Evolutionary conservation across 2,329 filamentous ascomycete genomes (phyloP).

Genomic region (Alternaria tenuissima): DNA sequence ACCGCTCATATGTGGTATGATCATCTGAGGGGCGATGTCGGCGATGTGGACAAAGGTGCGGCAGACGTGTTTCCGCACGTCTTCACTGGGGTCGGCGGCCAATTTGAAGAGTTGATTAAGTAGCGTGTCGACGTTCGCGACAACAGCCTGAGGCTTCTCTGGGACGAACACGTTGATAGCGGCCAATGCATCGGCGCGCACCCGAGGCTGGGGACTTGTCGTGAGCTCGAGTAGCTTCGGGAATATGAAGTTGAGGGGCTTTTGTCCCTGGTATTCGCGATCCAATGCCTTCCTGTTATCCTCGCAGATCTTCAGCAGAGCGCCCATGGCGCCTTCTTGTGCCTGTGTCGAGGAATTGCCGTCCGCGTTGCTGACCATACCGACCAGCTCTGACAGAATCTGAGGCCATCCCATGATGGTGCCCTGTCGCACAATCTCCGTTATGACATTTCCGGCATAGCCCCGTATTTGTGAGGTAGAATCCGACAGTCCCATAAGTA

Average conservation of each 20-base stretch:
- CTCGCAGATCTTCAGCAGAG: constrained; percentile 94
- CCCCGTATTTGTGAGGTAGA: constrained; percentile 82
- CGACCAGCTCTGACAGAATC: constrained; percentile 81
- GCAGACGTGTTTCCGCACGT: constrained; percentile 92
- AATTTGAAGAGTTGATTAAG: constrained; percentile 84
- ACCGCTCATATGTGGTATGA: constrained; percentile 84
- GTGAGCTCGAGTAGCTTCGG: constrained; percentile 91
- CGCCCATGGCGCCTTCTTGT: constrained; percentile 93
- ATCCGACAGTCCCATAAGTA: constrained; percentile 83
- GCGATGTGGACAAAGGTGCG: constrained; percentile 91
- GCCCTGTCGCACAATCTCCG: constrained; percentile 84
- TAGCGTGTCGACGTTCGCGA: constrained; percentile 81
- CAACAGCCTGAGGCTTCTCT: constrained; percentile 81
- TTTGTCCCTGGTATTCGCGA: constrained; percentile 85
- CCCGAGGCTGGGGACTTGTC: constrained; percentile 75
- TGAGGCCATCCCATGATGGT: constrained; percentile 92
- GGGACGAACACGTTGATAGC: constrained; percentile 93
- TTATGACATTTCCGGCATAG: constrained; percentile 92
- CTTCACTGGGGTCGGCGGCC: constrained; percentile 76
- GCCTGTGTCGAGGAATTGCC: constrained; percentile 74
- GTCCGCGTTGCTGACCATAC: constrained; percentile 75
- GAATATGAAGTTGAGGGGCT: constrained; percentile 86
- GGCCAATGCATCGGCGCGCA: constrained; percentile 80
- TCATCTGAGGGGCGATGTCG: constrained; percentile 87
- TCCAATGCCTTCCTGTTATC: constrained; percentile 90